Evolutionary conservation across 2,329 filamentous ascomycete species (phyloP), one percentile per base, ranked within the genome.

Genomic region (Diaporthe sp.): DNA sequence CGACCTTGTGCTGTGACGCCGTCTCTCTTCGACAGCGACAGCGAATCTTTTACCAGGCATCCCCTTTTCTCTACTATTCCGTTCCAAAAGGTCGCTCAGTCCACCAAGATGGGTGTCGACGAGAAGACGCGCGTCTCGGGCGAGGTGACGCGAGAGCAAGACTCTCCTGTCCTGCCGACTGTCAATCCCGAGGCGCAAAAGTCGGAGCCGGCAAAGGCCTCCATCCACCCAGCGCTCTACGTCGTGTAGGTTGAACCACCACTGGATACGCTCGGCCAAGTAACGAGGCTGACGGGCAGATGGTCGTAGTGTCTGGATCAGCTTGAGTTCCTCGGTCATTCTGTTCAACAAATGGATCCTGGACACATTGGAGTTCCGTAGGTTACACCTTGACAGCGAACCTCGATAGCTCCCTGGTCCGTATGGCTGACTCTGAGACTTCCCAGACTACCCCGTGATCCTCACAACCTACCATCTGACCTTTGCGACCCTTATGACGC

Each of bases 321-420:
- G 92, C 76, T 89, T 98, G 84, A 98, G 95, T 82, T 98, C 95
- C 58, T 95, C 94, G 81, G 95, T 98, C 83, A 99, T 99, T 84
- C 89, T 99, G 77, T 98, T 98, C 93, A 98, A 99, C 92, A 99
- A 99, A 91, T 98, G 95, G 92, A 95, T 99, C 81, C 90, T 98
- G 77, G 93, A 96, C 81, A 96, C 93, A 53, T 90, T 93, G 78
- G 90, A 94, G 78, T 98, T 98, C 88, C 91, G 93, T 95, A 89
- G 88, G 92, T 84, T 78, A 49, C 65, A 46, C 55, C 19, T 25
- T 28, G 58, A 73, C 25, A 28, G n/a, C 67, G 25, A 28, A 8
- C 9, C 19, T 42, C 12, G 28, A 51, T 34, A 57, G 46, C n/a
- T 57, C 13, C 57, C 71, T 28, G n/a, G 22, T 34, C 31, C 42